A percentile compares a stretch with the other conserved stretches of the same genome.
Evolutionary conservation across 2,329 filamentous ascomycete genomes (phyloP).

Genomic region (Zalaria obscura): DNA sequence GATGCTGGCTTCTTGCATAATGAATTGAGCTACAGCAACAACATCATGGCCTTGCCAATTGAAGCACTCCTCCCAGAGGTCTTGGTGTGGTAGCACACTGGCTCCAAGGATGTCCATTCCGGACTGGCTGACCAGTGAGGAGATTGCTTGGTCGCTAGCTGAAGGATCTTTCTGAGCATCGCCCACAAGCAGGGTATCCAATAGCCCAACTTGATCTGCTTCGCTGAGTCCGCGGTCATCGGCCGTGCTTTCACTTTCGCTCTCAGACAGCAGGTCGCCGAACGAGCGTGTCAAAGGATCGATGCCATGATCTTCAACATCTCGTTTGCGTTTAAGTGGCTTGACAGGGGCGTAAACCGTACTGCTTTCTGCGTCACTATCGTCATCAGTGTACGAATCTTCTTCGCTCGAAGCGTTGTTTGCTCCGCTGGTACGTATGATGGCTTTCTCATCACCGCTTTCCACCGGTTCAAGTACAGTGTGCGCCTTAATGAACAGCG

Average conservation of each 20-base stretch:
- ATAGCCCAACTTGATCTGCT: neutral
- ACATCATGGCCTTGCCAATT: no score
- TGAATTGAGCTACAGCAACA: no score
- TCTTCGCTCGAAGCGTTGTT: constrained; percentile 12
- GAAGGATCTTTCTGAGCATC: neutral
- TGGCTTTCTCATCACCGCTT: no score
- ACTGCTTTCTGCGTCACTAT: constrained; percentile 30
- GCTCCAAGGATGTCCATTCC: no score
- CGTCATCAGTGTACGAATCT: constrained; percentile 18
- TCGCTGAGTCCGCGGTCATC: neutral
- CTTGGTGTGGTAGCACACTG: no score
- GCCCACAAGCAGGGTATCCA: neutral
- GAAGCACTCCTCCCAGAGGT: no score
- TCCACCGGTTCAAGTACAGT: no score
- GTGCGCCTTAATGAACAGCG: no score
- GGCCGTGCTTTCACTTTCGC: constrained; percentile 8
- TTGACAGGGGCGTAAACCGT: constrained; percentile 31
- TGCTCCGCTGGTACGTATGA: neutral
- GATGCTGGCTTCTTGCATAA: no score
- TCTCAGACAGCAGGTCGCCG: constrained; percentile 2
- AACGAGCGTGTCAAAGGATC: neutral
- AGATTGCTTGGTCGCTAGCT: no score
- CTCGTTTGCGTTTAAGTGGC: constrained; percentile 16
- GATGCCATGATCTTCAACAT: constrained; percentile 11
- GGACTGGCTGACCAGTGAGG: no score